phyloP scores from a whole-genome alignment of 371 early-diverging fungal species.

The Actinomucor elegans region DNA sequence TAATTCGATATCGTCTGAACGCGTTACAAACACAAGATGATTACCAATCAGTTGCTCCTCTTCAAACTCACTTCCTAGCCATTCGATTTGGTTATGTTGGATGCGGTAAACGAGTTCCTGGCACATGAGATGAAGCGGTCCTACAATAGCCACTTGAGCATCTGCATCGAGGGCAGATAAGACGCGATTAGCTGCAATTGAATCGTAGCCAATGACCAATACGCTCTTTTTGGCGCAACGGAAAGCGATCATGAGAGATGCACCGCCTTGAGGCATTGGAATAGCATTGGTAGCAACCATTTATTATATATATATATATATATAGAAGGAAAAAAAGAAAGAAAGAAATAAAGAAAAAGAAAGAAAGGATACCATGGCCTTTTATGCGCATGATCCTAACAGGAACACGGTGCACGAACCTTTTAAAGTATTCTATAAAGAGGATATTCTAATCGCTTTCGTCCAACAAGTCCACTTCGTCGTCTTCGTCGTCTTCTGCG shows the following conservation, averaged over 20 bases:
- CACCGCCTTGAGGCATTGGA: conserved; percentile 51
- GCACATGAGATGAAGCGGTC: conserved; percentile 33
- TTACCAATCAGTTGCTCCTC: conserved; percentile 6
- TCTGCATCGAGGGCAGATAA: conserved; percentile 71
- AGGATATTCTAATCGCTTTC: conserved; percentile 12
- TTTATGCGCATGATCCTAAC: neutral
- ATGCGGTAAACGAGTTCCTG: conserved; percentile 57
- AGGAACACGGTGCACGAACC: neutral
- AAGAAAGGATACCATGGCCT: neutral
- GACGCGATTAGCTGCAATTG: conserved; percentile 65
- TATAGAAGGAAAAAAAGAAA: neutral
- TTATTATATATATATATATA: neutral
- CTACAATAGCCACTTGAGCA: conserved; percentile 58
- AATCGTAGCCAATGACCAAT: conserved; percentile 66
- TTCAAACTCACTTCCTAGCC: conserved; percentile 20
- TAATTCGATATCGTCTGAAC: conserved; percentile 24
- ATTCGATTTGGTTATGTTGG: conserved; percentile 42
- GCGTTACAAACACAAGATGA: conserved; percentile 29
- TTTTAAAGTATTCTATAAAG: conserved; percentile 2
- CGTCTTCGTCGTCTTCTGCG: conserved; percentile 6
- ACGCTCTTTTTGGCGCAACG: conserved; percentile 53
- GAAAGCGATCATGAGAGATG: conserved; percentile 69
- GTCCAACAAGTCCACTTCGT: conserved; percentile 14
- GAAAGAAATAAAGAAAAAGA: neutral
- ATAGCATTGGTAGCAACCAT: neutral